These are phyloP conservation scores for Boletus fagicola DNA, from an alignment of 768 basidiomycete species.

Conservation along the genomic window DNA sequence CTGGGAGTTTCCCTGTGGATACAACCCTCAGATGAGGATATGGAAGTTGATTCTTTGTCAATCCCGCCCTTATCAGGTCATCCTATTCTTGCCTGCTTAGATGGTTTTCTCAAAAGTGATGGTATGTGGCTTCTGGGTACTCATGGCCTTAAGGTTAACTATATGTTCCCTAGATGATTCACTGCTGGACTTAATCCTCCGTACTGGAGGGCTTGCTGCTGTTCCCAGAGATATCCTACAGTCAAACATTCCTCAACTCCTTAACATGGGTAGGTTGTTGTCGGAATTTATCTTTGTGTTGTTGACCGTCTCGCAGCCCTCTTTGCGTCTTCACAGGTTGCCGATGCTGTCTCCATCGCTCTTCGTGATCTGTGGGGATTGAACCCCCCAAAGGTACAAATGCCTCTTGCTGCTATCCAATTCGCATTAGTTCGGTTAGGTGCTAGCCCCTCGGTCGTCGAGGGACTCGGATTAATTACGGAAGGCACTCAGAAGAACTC, in stretches of 20 bases:
- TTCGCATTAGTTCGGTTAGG: constrained; percentile 45
- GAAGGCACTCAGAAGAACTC: constrained; percentile 6
- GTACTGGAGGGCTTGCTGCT: constrained; percentile 39
- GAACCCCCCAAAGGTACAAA: constrained; percentile 19
- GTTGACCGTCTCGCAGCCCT: constrained; percentile 18
- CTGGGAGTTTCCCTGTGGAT: constrained; percentile 36
- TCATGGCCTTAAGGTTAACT: background rate
- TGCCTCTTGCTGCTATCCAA: constrained; percentile 38
- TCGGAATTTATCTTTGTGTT: background rate
- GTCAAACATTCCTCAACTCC: constrained; percentile 40
- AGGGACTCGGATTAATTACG: constrained; percentile 33
- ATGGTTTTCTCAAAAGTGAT: constrained; percentile 26
- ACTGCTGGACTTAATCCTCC: constrained; percentile 41
- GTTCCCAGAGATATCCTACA: constrained; percentile 31
- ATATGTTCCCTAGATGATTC: constrained; percentile 35
- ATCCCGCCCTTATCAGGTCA: constrained; percentile 17
- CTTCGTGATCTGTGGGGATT: constrained; percentile 36
- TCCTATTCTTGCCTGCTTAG: constrained; percentile 33
- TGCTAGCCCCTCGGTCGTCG: constrained; percentile 38
- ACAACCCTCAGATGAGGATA: constrained; percentile 16
- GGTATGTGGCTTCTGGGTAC: constrained; percentile 33
- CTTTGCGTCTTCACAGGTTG: constrained; percentile 27
- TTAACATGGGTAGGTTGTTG: constrained; percentile 38
- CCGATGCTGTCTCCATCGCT: constrained; percentile 32
- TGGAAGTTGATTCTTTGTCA: constrained; percentile 19